Conservation (phyloP, 2,329 filamentous ascomycete genomes). For the Epichloe amarillans region DNA sequence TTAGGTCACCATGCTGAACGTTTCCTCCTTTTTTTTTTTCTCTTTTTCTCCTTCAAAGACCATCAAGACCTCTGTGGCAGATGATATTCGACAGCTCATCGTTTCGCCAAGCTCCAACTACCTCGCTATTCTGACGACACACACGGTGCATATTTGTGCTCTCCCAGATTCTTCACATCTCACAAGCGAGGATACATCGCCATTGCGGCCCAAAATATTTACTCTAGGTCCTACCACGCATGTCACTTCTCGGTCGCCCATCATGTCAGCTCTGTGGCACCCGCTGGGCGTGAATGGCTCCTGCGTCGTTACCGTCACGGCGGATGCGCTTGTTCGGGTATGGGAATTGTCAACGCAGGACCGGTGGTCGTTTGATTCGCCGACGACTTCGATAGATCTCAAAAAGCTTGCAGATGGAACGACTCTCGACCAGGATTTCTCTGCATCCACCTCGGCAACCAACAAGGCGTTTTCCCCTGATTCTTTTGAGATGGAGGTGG, state of each 20-base stretch:
- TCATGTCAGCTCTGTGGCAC: constrained; percentile 82
- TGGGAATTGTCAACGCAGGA: constrained; percentile 84
- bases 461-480: constrained; percentile 86
- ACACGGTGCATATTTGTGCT: constrained; percentile 80
- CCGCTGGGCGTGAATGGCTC: constrained; percentile 72
- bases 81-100: constrained; percentile 71
- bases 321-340: constrained; percentile 73
- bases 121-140: constrained; percentile 72
- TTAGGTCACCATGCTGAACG: constrained; percentile 1
- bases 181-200: constrained; percentile 49
- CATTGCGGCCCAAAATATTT: constrained; percentile 72
- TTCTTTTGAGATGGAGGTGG: constrained; percentile 84
- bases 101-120: constrained; percentile 73
- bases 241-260: constrained; percentile 68
- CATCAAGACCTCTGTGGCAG: constrained; percentile 62
- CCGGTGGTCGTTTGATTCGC: constrained; percentile 75
- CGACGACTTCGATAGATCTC: constrained; percentile 73
- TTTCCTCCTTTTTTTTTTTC: not conserved
- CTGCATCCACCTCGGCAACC: constrained; percentile 57
- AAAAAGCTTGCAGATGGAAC: constrained; percentile 79
- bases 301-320: constrained; percentile 77
- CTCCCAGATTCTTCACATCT: constrained; percentile 71
- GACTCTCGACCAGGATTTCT: constrained; percentile 70
- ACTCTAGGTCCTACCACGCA: constrained; percentile 88
- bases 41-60: constrained; percentile 31